Evolutionary conservation across 1,284 basidiomycete species (phyloP).

Genomic region (Volvariella volvacea): DNA sequence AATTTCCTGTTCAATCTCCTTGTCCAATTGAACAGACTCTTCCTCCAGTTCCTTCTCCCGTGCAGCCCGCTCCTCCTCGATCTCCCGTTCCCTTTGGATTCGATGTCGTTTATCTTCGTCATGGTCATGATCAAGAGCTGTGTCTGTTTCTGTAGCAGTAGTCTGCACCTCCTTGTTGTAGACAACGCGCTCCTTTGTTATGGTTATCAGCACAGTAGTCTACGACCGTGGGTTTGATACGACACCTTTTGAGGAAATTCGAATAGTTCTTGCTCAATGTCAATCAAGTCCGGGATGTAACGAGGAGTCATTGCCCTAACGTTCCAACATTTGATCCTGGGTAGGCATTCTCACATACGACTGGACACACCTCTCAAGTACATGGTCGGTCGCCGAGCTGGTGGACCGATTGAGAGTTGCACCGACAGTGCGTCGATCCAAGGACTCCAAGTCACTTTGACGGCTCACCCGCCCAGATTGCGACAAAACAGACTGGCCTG

Average conservation of each 20-base stretch:
- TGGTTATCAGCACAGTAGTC: not conserved
- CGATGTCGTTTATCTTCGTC: slow-evolving; percentile 75
- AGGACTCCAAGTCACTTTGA: slow-evolving; percentile 53
- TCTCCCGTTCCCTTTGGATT: slow-evolving; percentile 57
- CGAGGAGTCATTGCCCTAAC: slow-evolving; percentile 57
- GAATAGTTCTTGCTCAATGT: slow-evolving; percentile 83
- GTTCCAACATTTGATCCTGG: slow-evolving; percentile 3
- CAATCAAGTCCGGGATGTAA: slow-evolving; percentile 69
- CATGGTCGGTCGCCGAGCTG: slow-evolving; percentile 57
- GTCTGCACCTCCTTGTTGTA: slow-evolving; percentile 97
- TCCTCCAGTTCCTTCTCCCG: slow-evolving; percentile 78
- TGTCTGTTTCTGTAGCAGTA: slow-evolving; percentile 49
- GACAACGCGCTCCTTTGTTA: slow-evolving; percentile 71
- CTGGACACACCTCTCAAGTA: slow-evolving; percentile 50
- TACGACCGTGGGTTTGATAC: not conserved
- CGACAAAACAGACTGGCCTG: slow-evolving; percentile 35
- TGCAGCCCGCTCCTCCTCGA: slow-evolving; percentile 61
- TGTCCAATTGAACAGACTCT: slow-evolving; percentile 71
- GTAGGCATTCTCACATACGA: not conserved
- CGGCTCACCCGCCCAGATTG: slow-evolving; percentile 58
- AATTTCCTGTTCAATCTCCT: slow-evolving; percentile 79
- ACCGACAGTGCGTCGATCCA: slow-evolving; percentile 36
- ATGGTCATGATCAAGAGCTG: slow-evolving; percentile 29
- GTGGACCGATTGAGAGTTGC: slow-evolving; percentile 39
- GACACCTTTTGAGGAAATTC: slow-evolving; percentile 81